A percentile compares a stretch with the other conserved stretches of the same genome.
Evolutionary conservation across 305 asterid species (phyloP).

Genomic region (Coffea humblotiana): DNA sequence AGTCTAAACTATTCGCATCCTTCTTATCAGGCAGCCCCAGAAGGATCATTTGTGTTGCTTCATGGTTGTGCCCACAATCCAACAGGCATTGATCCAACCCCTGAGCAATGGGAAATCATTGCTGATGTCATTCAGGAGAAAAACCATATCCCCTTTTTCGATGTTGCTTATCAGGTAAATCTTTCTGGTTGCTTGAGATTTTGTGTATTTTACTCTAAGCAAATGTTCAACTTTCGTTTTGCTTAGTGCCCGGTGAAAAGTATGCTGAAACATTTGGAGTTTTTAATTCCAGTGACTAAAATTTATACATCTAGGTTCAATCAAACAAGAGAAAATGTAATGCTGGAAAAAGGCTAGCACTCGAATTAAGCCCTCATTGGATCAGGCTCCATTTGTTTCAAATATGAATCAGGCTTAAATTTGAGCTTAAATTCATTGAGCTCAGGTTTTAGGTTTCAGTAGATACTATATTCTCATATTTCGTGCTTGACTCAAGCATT

Average conservation of each 20-base stretch:
- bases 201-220: background rate
- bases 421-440: background rate
- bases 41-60: slow-evolving; percentile 89
- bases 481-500: background rate
- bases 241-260: background rate
- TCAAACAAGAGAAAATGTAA: background rate
- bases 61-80: slow-evolving; percentile 99
- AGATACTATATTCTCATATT: background rate
- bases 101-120: slow-evolving; percentile 84
- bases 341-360: background rate
- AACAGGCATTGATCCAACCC: slow-evolving; percentile 97
- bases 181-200: background rate
- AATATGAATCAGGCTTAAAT: background rate
- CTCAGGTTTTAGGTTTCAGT: background rate
- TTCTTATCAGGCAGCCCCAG: slow-evolving; percentile 75
- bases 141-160: slow-evolving; percentile 91
- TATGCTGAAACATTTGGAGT: background rate
- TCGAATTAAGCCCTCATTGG: background rate
- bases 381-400: background rate
- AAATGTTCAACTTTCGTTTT: background rate
- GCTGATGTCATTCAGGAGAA: slow-evolving; percentile 93
- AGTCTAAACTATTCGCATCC: background rate
- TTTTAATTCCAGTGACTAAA: background rate
- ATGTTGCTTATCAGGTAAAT: slow-evolving; percentile 96
- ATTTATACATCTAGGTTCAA: background rate